Evolutionary conservation across 2,329 filamentous ascomycete genomes (phyloP).

Genomic region (Phyllosticta citriasiana): DNA sequence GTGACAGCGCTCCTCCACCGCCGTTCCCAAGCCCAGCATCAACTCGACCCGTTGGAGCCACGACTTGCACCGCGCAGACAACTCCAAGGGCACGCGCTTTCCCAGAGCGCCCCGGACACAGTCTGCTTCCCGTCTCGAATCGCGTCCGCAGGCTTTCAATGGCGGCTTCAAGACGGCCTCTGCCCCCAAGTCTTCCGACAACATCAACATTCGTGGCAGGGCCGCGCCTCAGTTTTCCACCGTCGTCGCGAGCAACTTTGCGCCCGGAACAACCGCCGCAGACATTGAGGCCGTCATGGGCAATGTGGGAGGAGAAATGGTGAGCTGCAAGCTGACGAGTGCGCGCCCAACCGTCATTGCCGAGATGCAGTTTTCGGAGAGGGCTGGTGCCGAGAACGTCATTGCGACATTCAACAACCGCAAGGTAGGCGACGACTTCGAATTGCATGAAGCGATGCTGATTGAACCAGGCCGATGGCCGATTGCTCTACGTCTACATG

Average conservation of each 20-base stretch:
- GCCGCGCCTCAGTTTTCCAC: constrained; percentile 37
- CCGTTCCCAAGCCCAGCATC: constrained; percentile 28
- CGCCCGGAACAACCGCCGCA: constrained; percentile 67
- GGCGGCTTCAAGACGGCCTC: constrained; percentile 14
- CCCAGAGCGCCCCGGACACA: constrained; percentile 26
- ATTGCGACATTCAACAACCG: constrained; percentile 63
- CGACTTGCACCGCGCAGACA: constrained; percentile 46
- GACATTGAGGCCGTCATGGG: constrained; percentile 73
- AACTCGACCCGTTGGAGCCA: constrained; percentile 58
- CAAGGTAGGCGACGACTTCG: not conserved
- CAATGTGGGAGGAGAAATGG: constrained; percentile 57
- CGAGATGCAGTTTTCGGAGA: constrained; percentile 64
- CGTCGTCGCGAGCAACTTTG: constrained; percentile 73
- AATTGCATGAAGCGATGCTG: not conserved
- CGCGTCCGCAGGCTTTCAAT: constrained; percentile 27
- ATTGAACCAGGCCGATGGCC: constrained; percentile 55
- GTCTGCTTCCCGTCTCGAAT: constrained; percentile 31
- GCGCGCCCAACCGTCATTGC: constrained; percentile 62
- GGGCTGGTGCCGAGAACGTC: constrained; percentile 62
- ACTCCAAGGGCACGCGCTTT: constrained; percentile 27
- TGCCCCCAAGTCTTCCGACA: constrained; percentile 29
- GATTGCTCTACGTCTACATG: constrained; percentile 61
- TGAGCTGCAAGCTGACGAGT: constrained; percentile 58
- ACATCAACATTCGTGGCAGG: constrained; percentile 61
- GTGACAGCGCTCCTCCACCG: constrained; percentile 17